Evolutionary conservation across 2,329 filamentous ascomycete genomes (phyloP).

Genomic region (Venturia pyrina): DNA sequence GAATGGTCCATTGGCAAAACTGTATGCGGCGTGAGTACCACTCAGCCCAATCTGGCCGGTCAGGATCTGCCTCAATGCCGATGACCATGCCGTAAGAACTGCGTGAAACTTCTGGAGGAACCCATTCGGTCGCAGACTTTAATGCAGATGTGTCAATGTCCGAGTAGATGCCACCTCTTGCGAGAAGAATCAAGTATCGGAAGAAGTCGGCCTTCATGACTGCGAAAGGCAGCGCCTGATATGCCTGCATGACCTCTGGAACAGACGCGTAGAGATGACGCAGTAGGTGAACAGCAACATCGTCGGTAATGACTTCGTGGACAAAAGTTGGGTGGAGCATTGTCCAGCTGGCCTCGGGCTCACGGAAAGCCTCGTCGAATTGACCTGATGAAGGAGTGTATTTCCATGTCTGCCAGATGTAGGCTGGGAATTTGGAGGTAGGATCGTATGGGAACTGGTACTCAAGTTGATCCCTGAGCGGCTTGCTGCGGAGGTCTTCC

Average conservation of each 20-base stretch:
- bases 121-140: constrained; percentile 76
- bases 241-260: constrained; percentile 39
- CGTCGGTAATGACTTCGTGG: constrained; percentile 94
- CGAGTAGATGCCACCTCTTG: constrained; percentile 68
- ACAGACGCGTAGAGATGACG: constrained; percentile 73
- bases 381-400: constrained; percentile 65
- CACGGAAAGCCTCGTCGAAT: constrained; percentile 66
- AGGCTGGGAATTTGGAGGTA: constrained; percentile 81
- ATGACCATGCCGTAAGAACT: constrained; percentile 76
- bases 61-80: constrained; percentile 93
- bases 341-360: constrained; percentile 83
- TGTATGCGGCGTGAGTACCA: constrained; percentile 97
- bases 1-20: constrained; percentile 99
- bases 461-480: constrained; percentile 68
- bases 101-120: constrained; percentile 67
- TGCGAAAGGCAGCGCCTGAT: constrained; percentile 36
- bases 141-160: constrained; percentile 82
- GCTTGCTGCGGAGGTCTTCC: constrained; percentile 60
- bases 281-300: constrained; percentile 70
- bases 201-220: constrained; percentile 57
- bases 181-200: constrained; percentile 61
- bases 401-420: constrained; percentile 99
- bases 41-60: constrained; percentile 81
- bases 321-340: constrained; percentile 81
- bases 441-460: constrained; percentile 94